Evolutionary conservation across 345 rosid species (phyloP), one percentile per base, ranked within the genome.

Genomic region (Salix udensis): DNA sequence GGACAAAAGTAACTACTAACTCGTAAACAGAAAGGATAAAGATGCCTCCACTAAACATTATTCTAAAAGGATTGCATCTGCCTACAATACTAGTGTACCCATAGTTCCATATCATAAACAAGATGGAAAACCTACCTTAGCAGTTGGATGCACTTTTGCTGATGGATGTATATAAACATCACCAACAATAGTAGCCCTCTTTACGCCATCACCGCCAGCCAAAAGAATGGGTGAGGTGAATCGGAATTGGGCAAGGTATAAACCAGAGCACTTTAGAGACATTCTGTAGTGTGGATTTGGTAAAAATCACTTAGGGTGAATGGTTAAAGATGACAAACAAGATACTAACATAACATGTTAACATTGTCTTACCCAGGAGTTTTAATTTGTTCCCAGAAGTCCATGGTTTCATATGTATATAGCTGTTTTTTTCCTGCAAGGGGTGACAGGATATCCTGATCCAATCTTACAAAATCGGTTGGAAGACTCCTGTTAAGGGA

Each of bases 131-230:
- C 2, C 53, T 76, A 91, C 98, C 98, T 95, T 93, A 14, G 98
- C 97, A 79, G 93, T 93, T 77, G 93, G 96, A 85, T 95, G 97
- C 66, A 90, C 89, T 91, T 95, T 95, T 60, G 98, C 98, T 30
- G 97, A 95, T 76, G 98, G 98, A 74, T 95, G 98, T 82, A 95
- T 79, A 78, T 85, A 89, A 72, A 95, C 98, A 86, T 95, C 94
- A 67, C 97, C 98, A 46, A 84, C 37, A 55, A 91, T 88, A 74
- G 88, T 86, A 70, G 97, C 94, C 79, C 82, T 83, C 80, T 67
- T 93, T 65, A 84, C 75, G 60, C 98, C 97, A 83, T 93, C 93
- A 52, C 98, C 96, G 75, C 86, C 84, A 71, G 98, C 98, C 88
- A 95, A 85, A 76, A 91, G 77, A 65, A 86, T 80, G 60, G 98